Base-by-base conservation (phyloP, 2,329 filamentous ascomycete species). In the Sarocladium strictum region DNA sequence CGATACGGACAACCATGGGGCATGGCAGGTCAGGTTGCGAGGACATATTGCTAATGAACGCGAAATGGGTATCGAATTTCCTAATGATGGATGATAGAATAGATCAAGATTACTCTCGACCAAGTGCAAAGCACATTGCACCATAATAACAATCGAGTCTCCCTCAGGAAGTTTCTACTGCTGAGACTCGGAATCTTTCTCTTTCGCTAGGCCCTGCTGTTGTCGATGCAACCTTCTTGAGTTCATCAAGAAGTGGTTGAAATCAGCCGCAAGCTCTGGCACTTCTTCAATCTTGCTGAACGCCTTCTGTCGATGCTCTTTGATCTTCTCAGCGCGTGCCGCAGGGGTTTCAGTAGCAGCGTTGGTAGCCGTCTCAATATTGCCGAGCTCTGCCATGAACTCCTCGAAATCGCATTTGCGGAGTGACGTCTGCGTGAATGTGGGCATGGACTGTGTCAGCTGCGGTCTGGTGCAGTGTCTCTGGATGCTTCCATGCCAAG, bases 371-470 rank as follows among this genome's bases (percentile, higher is more conserved):
- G 33, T 27, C 12, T 35, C n/a, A 6, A 35, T 35, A 11, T 32
- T 23, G 4, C 17, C 11, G 6, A 51, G 29, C 12, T 51, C 47
- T 3, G 26, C 47, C 26, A 51, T 33, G 47, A 51, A 51, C 15
- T 51, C 27, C 4, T 51, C 47, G 29, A 33, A 51, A n/a, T 51
- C 47, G 29, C 47, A 51, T 51, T 51, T 33, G 47, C 47, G 47
- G 11, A 51, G 47, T 11, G 47, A 33, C 24, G 14, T 14, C 47
- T 51, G 17, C 15, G 4, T n/a, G n/a, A n/a, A n/a, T n/a, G n/a
- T n/a, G n/a, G 7, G 7, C 3, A 9, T 9, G 40, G 17, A 10
- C 9, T 21, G 15, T 24, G 43, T 47, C 23, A 47, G 24, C n/a
- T 51, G 47, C 21, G 7, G 41, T 11, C 6, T n/a, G n/a, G n/a